Evolutionary conservation across 2,329 filamentous ascomycete genomes (phyloP).

Genomic region (Ciborinia camelliae): DNA sequence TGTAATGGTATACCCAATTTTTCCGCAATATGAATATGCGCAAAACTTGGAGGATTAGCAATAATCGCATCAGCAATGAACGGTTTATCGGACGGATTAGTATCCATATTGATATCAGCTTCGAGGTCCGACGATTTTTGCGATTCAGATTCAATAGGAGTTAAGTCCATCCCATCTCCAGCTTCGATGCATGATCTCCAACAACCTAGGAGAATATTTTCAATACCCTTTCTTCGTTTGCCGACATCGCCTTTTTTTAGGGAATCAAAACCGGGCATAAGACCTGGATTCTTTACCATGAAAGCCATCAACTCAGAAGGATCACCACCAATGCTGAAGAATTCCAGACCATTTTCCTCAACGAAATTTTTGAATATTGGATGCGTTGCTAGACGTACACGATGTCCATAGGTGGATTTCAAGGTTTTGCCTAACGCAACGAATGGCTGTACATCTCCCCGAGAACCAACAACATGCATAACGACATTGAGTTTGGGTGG

Average conservation of each 20-base stretch:
- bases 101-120: conserved; percentile 38
- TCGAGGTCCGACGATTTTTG: conserved; percentile 31
- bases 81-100: conserved; percentile 44
- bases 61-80: conserved; percentile 84
- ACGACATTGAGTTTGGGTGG: conserved; percentile 65
- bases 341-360: conserved; percentile 67
- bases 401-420: conserved; percentile 63
- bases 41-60: conserved; percentile 74
- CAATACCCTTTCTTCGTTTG: conserved; percentile 69
- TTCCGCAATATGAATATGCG: conserved; percentile 71
- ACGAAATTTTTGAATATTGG: conserved; percentile 65
- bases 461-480: conserved; percentile 71
- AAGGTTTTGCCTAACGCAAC: conserved; percentile 65
- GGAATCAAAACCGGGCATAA: conserved; percentile 79
- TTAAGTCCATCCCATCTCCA: conserved; percentile 55
- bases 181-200: conserved; percentile 84
- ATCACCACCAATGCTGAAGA: conserved; percentile 74
- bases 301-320: conserved; percentile 78
- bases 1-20: conserved; percentile 72
- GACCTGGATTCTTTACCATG: conserved; percentile 84
- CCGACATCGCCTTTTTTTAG: conserved; percentile 74
- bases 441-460: conserved; percentile 75
- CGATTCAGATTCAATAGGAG: conserved; percentile 25
- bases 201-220: conserved; percentile 76
- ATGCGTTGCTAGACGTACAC: conserved; percentile 72